These are phyloP conservation scores for Cryptosporidium canis DNA, from an alignment of 169 alveolate genomes.

Conservation along the genomic window DNA sequence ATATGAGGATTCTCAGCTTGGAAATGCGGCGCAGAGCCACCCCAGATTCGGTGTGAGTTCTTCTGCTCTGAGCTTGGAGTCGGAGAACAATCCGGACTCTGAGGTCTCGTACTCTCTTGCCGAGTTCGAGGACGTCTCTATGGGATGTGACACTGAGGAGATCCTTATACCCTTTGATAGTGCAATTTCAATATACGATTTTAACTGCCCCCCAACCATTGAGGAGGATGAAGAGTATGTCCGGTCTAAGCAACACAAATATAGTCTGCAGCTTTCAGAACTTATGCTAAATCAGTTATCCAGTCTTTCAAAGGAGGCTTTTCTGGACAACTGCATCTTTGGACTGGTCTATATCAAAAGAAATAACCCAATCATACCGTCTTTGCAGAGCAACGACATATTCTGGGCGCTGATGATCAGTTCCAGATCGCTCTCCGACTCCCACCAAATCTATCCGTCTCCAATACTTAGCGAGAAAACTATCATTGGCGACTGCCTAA, in stretches of 20 bases:
- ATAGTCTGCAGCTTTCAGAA: slow-evolving; percentile 52
- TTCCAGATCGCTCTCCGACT: slow-evolving; percentile 52
- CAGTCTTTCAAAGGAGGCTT: slow-evolving; percentile 19
- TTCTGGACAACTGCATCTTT: slow-evolving; percentile 59
- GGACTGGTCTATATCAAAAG: slow-evolving; percentile 47
- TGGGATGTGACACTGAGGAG: slow-evolving; percentile 44
- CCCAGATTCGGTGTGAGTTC: slow-evolving; percentile 1
- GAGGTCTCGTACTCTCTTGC: slow-evolving; percentile 19
- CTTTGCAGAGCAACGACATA: slow-evolving; percentile 17
- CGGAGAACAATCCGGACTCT: slow-evolving; percentile 13
- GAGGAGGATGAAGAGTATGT: slow-evolving; percentile 64
- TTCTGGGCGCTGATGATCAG: slow-evolving; percentile 61
- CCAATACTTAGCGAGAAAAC: slow-evolving; percentile 47
- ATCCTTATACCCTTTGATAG: slow-evolving; percentile 38
- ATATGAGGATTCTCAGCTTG: not conserved
- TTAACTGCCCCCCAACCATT: slow-evolving; percentile 36
- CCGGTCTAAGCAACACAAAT: slow-evolving; percentile 36
- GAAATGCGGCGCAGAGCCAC: slow-evolving; percentile 3
- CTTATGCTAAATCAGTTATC: slow-evolving; percentile 42
- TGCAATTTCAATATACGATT: slow-evolving; percentile 30
- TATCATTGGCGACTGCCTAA: slow-evolving; percentile 34
- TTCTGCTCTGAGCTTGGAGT: slow-evolving; percentile 5
- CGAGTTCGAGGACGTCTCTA: slow-evolving; percentile 38
- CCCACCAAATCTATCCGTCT: slow-evolving; percentile 65
- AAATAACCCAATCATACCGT: slow-evolving; percentile 19